Conservation (phyloP, 148 eudicot genomes). For the Fagopyrum homotropicum region DNA sequence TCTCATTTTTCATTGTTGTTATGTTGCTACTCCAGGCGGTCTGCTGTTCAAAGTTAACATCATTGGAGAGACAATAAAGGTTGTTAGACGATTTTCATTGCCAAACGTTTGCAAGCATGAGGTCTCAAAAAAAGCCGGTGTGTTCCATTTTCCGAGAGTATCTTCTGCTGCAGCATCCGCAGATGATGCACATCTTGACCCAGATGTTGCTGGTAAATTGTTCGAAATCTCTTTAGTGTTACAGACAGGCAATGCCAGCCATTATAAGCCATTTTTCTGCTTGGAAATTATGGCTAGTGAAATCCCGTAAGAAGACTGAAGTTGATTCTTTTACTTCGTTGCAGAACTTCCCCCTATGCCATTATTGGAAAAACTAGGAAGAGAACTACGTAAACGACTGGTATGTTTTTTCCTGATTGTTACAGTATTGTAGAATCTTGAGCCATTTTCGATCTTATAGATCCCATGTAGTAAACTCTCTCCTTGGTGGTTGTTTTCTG, state of each 20-base stretch:
- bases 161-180: constrained; percentile 95
- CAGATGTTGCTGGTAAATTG: constrained; percentile 56
- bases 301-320: neutral
- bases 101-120: constrained; percentile 77
- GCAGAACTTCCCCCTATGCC: constrained; percentile 92
- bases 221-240: too few species aligned
- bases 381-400: constrained; percentile 72
- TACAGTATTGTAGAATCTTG: neutral
- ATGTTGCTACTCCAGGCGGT: constrained; percentile 44
- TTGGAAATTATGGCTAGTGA: too few species aligned
- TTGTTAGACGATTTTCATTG: constrained; percentile 81
- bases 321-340: constrained; percentile 5
- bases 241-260: too few species aligned
- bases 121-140: constrained; percentile 52
- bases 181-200: constrained; percentile 92
- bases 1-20: neutral
- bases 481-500: neutral
- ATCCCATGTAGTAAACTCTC: too few species aligned
- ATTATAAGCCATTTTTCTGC: too few species aligned
- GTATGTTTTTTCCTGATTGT: constrained; percentile 22
- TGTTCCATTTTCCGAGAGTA: constrained; percentile 83
- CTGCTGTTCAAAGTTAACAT: constrained; percentile 87
- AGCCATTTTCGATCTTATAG: neutral
- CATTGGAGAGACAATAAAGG: constrained; percentile 88
- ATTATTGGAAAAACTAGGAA: constrained; percentile 73